Base-by-base conservation (phyloP, 73 alveolate species). In the Breviolum minutum region DNA sequence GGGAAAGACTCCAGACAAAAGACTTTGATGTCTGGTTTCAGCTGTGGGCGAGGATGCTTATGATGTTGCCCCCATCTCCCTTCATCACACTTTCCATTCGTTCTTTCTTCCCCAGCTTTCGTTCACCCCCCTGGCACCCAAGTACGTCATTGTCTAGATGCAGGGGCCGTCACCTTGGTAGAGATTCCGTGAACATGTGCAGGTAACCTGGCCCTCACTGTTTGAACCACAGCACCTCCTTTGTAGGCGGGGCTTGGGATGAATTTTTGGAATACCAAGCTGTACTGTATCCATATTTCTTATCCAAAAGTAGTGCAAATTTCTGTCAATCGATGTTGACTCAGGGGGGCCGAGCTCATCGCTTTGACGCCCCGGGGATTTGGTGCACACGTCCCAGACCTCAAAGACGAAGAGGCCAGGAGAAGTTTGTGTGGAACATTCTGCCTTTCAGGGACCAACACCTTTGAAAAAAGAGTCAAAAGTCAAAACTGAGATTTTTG, bases 311-410 rank as follows among this genome's bases (percentile, higher is more conserved):
- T 40, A 40, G 54, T 40, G 54, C 54, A 40, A 40, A 40, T 40
- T 40, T 40, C 54, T 40, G 14, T 19, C 83, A 24, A n/a, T 30
- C 87, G 17, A 0, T 87, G 19, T 30, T 70, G 69, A 70, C 32
- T 29, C 82, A 92, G 98, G 98, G 98, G 98, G 8, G 62, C 98
- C 13, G 82, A 92, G 70, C 90, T 92, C n/a, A 74, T 92, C 48
- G 98, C 98, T 19, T 74, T 92, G 90, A 92, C 98, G 30, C 74
- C 98, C 54, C 98, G 98, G 16, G 98, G 98, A 2, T 92, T 74
- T 61, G 98, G 98, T 7, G 98, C 98, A 20, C 98, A 92, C 22
- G 63, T 92, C 20, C 5, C 79, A 8, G 54, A 92, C 29, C 81
- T 90, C 32, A 24, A 74, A 8, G 80, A 63, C 22, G 89, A 48